Evolutionary conservation across 441 rosid species (phyloP), one percentile per base, ranked within the genome.

Genomic region (Arabidopsis lyrata): DNA sequence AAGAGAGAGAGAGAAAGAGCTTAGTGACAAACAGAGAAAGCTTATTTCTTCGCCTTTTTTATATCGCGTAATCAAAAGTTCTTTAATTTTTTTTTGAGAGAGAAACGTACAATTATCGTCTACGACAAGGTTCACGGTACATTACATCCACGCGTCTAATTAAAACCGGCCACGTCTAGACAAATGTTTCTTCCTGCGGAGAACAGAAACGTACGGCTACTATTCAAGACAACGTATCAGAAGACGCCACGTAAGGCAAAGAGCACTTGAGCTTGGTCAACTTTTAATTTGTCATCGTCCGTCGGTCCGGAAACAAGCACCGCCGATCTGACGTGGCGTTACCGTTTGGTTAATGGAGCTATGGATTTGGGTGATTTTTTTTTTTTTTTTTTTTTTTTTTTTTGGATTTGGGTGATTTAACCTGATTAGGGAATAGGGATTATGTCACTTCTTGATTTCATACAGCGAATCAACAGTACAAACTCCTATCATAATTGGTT

Each of bases 1-100:
- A 50, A 68, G n/a, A 47, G 68, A 76, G 24, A 22, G 76, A 53
- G 14, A 47, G 5, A 56, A 31, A 58, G 22, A 34, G 57, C 55
- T 41, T 65, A 77, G 77, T 77, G 80, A 77, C 75, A 70, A 70
- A 76, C 71, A 63, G 75, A 63, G 80, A 71, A 35, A 77, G 56
- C 47, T 56, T 48, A 55, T 70, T 63, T 38, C 74, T 70, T 63
- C 54, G 4, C 50, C 45, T 61, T 75, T 59, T 68, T 66, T 70
- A 70, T 60, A 74, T 49, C 24, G 68, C 45, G 22, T 36, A 64
- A 53, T 68, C 65, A 38, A 56, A 64, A 57, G 34, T 3, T 60
- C 41, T 15, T 56, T 22, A 29, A 29, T 29, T 18, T 15, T 6
- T 16, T 18, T 48, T 18, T 0, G 1, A 10, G 0, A 53, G 49